Evolutionary conservation across 176 grass and related monocot species (phyloP), one percentile per base, ranked within the genome.

Genomic region (Leersia perrieri): DNA sequence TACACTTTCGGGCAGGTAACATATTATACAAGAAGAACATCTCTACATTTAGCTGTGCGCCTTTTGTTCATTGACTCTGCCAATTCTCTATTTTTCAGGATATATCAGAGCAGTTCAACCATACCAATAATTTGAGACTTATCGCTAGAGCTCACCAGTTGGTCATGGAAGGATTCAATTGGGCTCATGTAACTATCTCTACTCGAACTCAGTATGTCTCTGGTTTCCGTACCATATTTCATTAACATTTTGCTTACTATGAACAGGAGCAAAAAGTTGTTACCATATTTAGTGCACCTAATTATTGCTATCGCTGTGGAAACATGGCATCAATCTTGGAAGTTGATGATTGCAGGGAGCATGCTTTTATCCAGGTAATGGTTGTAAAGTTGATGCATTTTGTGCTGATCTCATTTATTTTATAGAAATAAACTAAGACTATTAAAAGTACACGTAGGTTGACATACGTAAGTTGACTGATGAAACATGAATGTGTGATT

Each of bases 271-370:
- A 94, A 90, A 97, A 97, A 80, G 95, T 94, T 32, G 95, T 97
- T 42, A 97, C 95, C 69, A 97, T 97, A 90, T 94, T 97, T 84
- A 97, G 95, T 67, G 95, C 95, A 74, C 95, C 95, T 70, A 97
- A 97, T 86, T 97, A 97, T 92, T 97, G 95, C 61, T 97, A 97
- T 62, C 92, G 95, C 66, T 97, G 95, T 26, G 95, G 95, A 41
- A 97, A 97, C 77, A 97, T 94, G 95, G 95, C 95, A 27, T 97
- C 95, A 49, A 97, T 97, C 88, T 85, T 97, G 60, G 95, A 97
- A 89, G 95, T 97, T 76, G 95, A 97, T 83, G 95, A 97, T 85
- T 97, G 95, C 78, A 85, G 87, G 73, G 92, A 91, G 68, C 95
- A 97, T 85, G 94, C 92, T 51, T 97, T 97, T 82, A 94, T 92